Base-by-base conservation (phyloP, 192 early-diverging fungal species). In the Gaertneriomyces sp. region DNA sequence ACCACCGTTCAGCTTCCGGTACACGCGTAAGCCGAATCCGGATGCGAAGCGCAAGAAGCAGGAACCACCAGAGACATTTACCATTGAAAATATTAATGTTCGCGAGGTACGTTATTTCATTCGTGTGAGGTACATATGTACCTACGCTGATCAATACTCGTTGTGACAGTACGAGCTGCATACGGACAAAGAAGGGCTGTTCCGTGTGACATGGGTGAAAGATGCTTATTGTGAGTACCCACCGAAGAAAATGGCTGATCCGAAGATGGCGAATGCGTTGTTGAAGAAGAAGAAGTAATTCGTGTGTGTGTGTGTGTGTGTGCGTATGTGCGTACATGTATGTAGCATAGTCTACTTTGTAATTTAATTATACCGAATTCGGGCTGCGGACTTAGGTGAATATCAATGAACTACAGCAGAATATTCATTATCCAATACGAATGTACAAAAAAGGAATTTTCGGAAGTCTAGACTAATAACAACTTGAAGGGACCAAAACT, bases 1-100 rank as follows among this genome's bases (percentile, higher is more conserved):
- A 12, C 78, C 85, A 39, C 89, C 89, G 14, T 90, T 88, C 68
- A 79, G 76, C 1, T 90, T 90, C 69, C 80, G 86, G 1, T 90
- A 86, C 72, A 73, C 79, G 51, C 72, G 86, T 3, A 75, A 75
- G 4, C 69, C 72, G 8, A 63, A 77, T 53, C 52, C 33, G 52
- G 60, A 38, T 40, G 69, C 76, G 64, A 62, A 73, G 8, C 53
- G 73, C n/a, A 78, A 78, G 68, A 20, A 56, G 51, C 25, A 11
- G 16, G 16, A 52, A 16, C 41, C 72, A 6, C 66, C 80, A 19
- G 79, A 81, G 54, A 72, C 81, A 14, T 79, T 85, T 52, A 86
- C 80, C 0, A 76, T 86, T 53, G 79, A 83, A 46, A 75, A 81
- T 57, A 75, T 87, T 40, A 60, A 75, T 20, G 62, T 47, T 41